Evolutionary conservation across 1,284 basidiomycete species (phyloP).

Genomic region (Trametes pubescens): DNA sequence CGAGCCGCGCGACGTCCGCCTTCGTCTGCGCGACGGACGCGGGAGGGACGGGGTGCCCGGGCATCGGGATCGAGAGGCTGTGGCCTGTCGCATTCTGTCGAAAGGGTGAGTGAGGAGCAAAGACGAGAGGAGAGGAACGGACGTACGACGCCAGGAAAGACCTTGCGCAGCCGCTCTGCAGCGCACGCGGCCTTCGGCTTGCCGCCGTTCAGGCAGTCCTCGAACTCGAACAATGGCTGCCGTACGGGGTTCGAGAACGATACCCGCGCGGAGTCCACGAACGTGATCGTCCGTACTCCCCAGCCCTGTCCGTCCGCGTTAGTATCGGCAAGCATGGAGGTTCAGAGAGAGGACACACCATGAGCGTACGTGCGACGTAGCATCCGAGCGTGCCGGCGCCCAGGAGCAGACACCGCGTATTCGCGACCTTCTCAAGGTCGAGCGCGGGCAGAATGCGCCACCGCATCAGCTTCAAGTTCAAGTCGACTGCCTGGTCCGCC

Average conservation of each 20-base stretch:
- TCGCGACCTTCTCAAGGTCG: constrained; percentile 87
- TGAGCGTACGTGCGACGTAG: constrained; percentile 90
- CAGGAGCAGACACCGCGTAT: constrained; percentile 84
- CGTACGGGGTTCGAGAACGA: constrained; percentile 98
- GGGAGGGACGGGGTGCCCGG: constrained; percentile 89
- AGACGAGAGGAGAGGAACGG: not conserved
- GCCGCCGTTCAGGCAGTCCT: constrained; percentile 93
- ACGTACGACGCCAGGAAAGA: constrained; percentile 92
- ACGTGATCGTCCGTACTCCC: constrained; percentile 93
- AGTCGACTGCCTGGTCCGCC: constrained; percentile 94
- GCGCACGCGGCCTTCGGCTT: constrained; percentile 94
- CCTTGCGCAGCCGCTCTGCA: constrained; percentile 85
- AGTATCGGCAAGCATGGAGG: not conserved
- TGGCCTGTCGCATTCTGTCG: constrained; percentile 80
- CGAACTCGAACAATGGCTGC: constrained; percentile 95
- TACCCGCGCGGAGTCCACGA: constrained; percentile 90
- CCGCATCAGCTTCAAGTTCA: constrained; percentile 98
- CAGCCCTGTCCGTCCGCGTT: constrained; percentile 72
- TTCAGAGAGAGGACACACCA: constrained; percentile 61
- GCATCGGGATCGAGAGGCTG: constrained; percentile 92
- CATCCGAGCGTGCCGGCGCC: constrained; percentile 98
- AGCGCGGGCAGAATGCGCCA: constrained; percentile 95
- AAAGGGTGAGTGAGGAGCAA: not conserved
- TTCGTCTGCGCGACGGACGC: constrained; percentile 63
- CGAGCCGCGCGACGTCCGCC: constrained; percentile 76